Conservation (phyloP, 495 filamentous ascomycete genomes). For the Friedmanniomyces endolithicus region DNA sequence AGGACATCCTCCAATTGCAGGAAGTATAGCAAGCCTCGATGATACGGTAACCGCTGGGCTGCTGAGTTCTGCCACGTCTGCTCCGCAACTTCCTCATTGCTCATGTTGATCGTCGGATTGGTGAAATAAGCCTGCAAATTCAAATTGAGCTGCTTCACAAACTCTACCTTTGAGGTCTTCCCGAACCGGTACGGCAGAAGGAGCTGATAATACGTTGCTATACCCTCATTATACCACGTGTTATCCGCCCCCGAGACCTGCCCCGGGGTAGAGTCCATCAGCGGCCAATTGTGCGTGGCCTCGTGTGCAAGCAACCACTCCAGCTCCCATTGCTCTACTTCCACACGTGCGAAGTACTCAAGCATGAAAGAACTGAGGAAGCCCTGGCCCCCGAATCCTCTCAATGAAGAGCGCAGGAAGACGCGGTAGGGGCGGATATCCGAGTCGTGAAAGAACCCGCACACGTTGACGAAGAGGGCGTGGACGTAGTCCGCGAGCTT, state of each 20-base stretch:
- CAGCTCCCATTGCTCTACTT: background rate
- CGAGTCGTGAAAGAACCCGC: background rate
- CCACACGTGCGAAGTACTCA: background rate
- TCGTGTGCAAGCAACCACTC: conserved; percentile 1
- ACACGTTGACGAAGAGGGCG: background rate
- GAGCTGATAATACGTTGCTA: conserved; percentile 1
- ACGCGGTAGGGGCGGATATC: background rate
- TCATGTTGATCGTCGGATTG: background rate
- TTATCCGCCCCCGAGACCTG: background rate
- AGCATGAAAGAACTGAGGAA: conserved; percentile 1
- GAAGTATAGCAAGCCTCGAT: background rate
- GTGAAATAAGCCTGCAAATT: conserved; percentile 1
- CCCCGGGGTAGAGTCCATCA: background rate
- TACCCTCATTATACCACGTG: conserved; percentile 5
- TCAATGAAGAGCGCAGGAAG: background rate
- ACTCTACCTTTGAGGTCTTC: background rate
- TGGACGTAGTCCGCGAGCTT: background rate
- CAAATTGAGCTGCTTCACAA: background rate
- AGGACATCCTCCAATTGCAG: background rate
- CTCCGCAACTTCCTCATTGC: background rate
- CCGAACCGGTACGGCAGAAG: background rate
- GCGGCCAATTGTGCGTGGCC: conserved; percentile 1
- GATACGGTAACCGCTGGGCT: conserved; percentile 1
- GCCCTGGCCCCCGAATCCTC: background rate
- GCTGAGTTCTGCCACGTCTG: background rate